A percentile compares a stretch with the other conserved stretches of the same genome.
Evolutionary conservation across 1,139 yeast genomes (phyloP).

Genomic region (Debaryomycetaceae sp.): DNA sequence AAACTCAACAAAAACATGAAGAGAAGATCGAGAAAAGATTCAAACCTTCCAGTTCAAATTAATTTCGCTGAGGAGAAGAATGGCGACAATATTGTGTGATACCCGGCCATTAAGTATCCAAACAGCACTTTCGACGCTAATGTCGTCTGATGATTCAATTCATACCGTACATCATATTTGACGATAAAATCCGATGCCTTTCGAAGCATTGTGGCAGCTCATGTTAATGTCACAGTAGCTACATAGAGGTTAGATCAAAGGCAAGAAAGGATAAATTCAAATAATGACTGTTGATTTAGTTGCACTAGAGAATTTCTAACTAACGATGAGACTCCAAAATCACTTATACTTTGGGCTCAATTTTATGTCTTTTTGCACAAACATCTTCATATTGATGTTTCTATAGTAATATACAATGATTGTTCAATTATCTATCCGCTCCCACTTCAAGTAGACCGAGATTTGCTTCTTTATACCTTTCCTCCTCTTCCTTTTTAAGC

Average conservation of each 20-base stretch:
- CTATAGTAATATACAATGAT: background rate
- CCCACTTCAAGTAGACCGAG: slow-evolving; percentile 37
- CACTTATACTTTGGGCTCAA: background rate
- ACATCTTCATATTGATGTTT: background rate
- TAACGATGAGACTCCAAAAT: background rate
- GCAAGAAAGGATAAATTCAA: background rate
- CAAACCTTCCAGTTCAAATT: slow-evolving; percentile 43
- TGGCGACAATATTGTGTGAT: slow-evolving; percentile 4
- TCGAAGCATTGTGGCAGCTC: background rate
- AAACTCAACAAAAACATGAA: slow-evolving; percentile 18
- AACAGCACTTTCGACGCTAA: too few relatives aligned
- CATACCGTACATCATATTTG: background rate
- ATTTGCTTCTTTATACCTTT: slow-evolving; percentile 26
- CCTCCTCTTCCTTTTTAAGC: slow-evolving; percentile 53
- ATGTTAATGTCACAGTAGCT: background rate
- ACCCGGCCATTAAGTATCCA: background rate
- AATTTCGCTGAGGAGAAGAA: slow-evolving; percentile 27
- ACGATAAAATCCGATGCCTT: background rate
- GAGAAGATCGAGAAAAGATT: slow-evolving; percentile 53
- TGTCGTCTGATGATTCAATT: background rate
- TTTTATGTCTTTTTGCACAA: background rate
- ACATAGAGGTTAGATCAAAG: background rate
- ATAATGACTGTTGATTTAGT: background rate
- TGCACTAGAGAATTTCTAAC: background rate
- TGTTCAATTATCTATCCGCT: slow-evolving; percentile 22